Percentiles rank a stretch among this genome's conserved stretches.
Evolutionary conservation across 2,329 filamentous ascomycete species (phyloP).

Genomic region (Trichoderma atrobrunneum): DNA sequence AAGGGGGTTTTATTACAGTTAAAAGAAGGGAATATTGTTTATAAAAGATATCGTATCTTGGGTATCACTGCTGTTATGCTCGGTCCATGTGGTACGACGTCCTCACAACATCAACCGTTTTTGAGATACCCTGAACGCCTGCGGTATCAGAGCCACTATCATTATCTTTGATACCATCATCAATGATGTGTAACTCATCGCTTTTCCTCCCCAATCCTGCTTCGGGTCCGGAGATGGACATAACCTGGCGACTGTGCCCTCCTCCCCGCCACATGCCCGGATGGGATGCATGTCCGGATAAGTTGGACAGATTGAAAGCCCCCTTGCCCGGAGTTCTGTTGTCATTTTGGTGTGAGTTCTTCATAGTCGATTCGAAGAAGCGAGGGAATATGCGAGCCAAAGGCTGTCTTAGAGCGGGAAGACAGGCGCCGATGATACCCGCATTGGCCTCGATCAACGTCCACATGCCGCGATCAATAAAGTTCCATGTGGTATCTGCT

Average conservation of each 20-base stretch:
- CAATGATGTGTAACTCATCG: constrained; percentile 8
- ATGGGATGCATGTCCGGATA: not conserved
- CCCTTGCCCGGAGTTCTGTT: not conserved
- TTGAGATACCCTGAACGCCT: not conserved
- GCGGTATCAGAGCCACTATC: not conserved
- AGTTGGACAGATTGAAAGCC: not conserved
- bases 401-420: constrained; percentile 29
- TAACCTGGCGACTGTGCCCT: not conserved
- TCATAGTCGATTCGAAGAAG: constrained; percentile 21
- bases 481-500: constrained; percentile 31
- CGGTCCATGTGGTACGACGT: constrained; percentile 3
- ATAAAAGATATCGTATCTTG: not conserved
- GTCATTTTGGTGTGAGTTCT: constrained; percentile 17
- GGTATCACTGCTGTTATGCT: not conserved
- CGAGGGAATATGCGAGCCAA: constrained; percentile 22
- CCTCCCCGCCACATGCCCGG: constrained; percentile 8
- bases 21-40: not conserved
- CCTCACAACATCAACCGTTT: constrained; percentile 11
- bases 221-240: constrained; percentile 1
- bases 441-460: constrained; percentile 38
- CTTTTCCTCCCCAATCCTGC: not conserved
- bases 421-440: constrained; percentile 38
- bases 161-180: constrained; percentile 29
- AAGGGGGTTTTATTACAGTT: not conserved
- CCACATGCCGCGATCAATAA: constrained; percentile 31